These are phyloP conservation scores for Fusarium sp. DNA, from an alignment of 2,329 filamentous ascomycete genomes.

Conservation along the genomic window DNA sequence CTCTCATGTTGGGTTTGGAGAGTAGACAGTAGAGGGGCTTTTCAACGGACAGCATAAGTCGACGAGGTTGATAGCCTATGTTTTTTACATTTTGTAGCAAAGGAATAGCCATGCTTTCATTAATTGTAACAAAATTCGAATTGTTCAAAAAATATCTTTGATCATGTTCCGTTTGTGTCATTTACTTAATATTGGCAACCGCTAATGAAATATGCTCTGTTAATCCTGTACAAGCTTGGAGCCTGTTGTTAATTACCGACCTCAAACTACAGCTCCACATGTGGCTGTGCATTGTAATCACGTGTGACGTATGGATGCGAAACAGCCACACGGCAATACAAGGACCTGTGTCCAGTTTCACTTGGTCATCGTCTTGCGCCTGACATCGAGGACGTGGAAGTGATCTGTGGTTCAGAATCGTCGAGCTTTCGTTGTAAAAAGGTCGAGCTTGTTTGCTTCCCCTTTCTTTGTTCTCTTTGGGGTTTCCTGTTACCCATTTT, in stretches of 20 bases:
- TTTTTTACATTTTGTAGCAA: constrained; percentile 44
- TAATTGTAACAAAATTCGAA: constrained; percentile 49
- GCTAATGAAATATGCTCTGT: neutral
- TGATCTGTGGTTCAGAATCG: constrained; percentile 25
- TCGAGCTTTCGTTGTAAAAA: constrained; percentile 8
- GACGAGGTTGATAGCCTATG: constrained; percentile 38
- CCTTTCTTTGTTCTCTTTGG: neutral
- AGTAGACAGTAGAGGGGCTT: constrained; percentile 46
- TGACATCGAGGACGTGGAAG: constrained; percentile 34
- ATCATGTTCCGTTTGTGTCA: no score
- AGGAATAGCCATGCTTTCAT: constrained; percentile 48
- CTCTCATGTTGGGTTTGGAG: constrained; percentile 45
- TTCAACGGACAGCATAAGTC: constrained; percentile 36
- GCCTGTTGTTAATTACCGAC: no score
- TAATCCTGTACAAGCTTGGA: neutral
- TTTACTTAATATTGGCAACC: no score
- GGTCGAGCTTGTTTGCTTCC: neutral
- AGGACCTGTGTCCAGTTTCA: constrained; percentile 43
- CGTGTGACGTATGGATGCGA: constrained; percentile 36
- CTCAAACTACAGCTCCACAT: neutral
- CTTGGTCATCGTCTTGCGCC: constrained; percentile 25
- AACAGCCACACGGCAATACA: constrained; percentile 25
- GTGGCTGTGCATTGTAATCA: constrained; percentile 38
- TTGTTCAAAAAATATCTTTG: constrained; percentile 37
- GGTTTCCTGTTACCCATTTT: neutral